Base-by-base conservation (phyloP, 345 rosid species). In the Passiflora organensis region DNA sequence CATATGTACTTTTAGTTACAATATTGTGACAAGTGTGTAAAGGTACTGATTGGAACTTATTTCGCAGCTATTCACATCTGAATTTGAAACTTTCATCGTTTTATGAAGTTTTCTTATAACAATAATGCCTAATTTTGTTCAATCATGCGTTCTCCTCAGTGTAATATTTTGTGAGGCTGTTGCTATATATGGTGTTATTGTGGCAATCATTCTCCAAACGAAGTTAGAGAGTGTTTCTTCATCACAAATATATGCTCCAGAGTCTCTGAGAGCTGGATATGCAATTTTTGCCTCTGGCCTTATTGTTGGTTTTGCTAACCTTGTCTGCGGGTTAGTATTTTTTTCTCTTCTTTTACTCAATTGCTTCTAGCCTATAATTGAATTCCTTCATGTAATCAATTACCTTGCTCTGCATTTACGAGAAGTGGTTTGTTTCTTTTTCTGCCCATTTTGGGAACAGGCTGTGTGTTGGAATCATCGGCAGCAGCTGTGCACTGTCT, bases 111-210 rank as follows among this genome's bases (percentile, higher is more conserved):
- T 28, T 28, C n/a, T 28, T 8, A 28, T 28, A 8, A 28, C 3
- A 28, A 28, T 8, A 28, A 28, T 28, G n/a, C 34, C 34, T 28
- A 8, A 28, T 36, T n/a, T 55, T 37, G 38, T 34, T 51, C 28
- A 28, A 8, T 47, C 46, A 2, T 15, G 23, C 61, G 34, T 50
- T 42, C 55, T 37, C 65, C 43, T 42, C 93, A 94, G 99, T 54
- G 96, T 94, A 11, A 94, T 94, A 59, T 94, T 94, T 72, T 94
- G 99, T 53, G 97, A 94, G 71, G 99, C 99, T 51, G 99, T 93
- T 63, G 99, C 99, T 53, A 93, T 93, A 51, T 93, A 93, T 73
- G 99, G 99, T 5, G 96, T 93, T 22, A 93, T 93, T 46, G 96
- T 93, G 62, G 99, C 99, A 59, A 89, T 93, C 72, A 93, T 93